Evolutionary conservation across 2,329 filamentous ascomycete genomes (phyloP), one percentile per base, ranked within the genome.

Genomic region (Penicillium italicum): DNA sequence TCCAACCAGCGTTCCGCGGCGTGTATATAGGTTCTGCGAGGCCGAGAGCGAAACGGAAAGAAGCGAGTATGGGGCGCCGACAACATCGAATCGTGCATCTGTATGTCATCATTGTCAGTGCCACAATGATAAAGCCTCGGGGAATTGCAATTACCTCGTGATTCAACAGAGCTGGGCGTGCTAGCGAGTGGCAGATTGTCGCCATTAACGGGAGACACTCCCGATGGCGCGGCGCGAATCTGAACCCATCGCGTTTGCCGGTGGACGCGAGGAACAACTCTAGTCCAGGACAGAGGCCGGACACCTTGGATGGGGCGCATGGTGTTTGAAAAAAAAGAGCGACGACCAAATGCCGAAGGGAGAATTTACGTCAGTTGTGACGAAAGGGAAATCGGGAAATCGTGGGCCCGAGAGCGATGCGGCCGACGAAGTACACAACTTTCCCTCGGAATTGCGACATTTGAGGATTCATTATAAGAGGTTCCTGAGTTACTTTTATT

Each of bases 31-130:
- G 66, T 89, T 88, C 74, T 97, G 93, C 31, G 93, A 97, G 40
- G 94, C 90, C 34, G 94, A 95, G 50, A 99, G 84, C 8, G 88
- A 90, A 62, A 96, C 92, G 22, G 93, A 97, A 65, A 99, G 86
- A 61, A 99, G 85, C 53, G 94, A 97, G 75, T 94, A 94, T 1
- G 93, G 91, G 24, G 90, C 85, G 59, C 94, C 94, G 62, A 99
- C 80, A 45, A 97, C 91, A 75, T 97, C 91, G 74, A 99, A 99
- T 55, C 87, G 86, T 52, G 94, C 94, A 82, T 97, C 94, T 97
- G 65, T 8, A 20, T 50, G 36, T 5, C 11, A 18, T 9, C 10
- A 24, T 18, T 30, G 46, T 72, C 51, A 69, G 64, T 8, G n/a
- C 3, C 11, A 26, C 16, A 18, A 11, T 9, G 7, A 22, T 1